Evolutionary conservation across 352 stramenopile species (phyloP).

Genomic region (Stramenopiles sp.): DNA sequence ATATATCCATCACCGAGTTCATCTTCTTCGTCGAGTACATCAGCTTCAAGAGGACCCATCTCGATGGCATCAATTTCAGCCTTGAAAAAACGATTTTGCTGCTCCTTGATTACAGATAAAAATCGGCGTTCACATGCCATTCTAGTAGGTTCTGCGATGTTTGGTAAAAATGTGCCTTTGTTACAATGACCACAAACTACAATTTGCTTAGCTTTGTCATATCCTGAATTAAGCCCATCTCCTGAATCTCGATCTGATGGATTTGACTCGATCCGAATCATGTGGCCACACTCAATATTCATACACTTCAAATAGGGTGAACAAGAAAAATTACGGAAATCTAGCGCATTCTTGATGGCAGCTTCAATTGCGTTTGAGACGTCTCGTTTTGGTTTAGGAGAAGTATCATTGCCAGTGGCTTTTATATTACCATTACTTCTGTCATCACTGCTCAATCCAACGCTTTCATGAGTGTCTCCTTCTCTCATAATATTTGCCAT

Average conservation of each 20-base stretch:
- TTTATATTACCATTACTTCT: background rate
- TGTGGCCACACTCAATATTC: background rate
- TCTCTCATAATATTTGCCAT: background rate
- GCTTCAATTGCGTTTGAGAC: background rate
- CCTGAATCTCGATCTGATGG: background rate
- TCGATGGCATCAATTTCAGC: too few species aligned
- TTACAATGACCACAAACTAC: background rate
- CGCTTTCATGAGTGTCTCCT: too few species aligned
- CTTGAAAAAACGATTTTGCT: too few species aligned
- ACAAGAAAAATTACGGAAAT: background rate
- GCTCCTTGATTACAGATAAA: background rate
- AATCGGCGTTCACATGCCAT: background rate
- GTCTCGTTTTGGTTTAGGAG: too few species aligned
- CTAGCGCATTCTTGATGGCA: background rate
- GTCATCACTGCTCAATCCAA: background rate
- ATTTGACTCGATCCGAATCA: background rate
- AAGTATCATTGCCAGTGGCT: too few species aligned
- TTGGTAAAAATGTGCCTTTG: background rate
- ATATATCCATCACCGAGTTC: background rate
- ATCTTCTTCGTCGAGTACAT: background rate
- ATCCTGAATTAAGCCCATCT: background rate
- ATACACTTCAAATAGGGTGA: background rate
- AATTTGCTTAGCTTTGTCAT: background rate
- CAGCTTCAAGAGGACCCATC: background rate
- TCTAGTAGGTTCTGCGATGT: background rate